These are phyloP conservation scores for Neospora caninum DNA, from an alignment of 169 alveolate genomes.

Conservation along the genomic window DNA sequence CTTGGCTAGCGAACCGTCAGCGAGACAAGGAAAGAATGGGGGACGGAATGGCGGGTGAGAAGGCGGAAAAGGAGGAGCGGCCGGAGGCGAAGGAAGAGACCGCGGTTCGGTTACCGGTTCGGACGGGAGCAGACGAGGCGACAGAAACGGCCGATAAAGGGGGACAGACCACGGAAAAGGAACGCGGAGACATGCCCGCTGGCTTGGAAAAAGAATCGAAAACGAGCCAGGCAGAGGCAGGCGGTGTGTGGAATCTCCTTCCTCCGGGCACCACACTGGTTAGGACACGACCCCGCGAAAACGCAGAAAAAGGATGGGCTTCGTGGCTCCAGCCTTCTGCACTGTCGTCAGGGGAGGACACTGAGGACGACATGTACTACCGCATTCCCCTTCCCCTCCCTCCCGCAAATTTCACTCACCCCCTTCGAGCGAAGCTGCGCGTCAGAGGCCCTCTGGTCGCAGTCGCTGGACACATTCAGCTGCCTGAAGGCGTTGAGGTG, in stretches of 20 bases:
- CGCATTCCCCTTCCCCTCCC: conserved; percentile 2
- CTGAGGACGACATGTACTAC: neutral
- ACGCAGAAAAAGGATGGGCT: neutral
- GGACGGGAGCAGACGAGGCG: neutral
- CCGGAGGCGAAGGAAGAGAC: neutral
- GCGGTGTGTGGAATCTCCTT: neutral
- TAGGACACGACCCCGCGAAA: neutral
- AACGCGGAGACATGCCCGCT: neutral
- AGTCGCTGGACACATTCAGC: conserved; percentile 87
- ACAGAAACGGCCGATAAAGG: neutral
- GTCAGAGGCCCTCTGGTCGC: conserved; percentile 87
- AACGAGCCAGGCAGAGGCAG: neutral
- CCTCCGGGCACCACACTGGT: conserved; percentile 23
- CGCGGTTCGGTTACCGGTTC: too few relatives aligned
- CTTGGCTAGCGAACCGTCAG: neutral
- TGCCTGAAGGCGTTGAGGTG: conserved; percentile 78
- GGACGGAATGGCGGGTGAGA: neutral
- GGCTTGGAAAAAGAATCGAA: neutral
- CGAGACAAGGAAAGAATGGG: neutral
- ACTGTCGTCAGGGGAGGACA: neutral
- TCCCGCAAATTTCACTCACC: conserved; percentile 48
- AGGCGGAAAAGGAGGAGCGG: neutral
- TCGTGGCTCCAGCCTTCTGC: neutral
- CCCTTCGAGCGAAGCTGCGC: conserved; percentile 78
- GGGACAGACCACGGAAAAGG: neutral